Conservation (phyloP, 2,329 filamentous ascomycete species). For the Alternaria longipes region DNA sequence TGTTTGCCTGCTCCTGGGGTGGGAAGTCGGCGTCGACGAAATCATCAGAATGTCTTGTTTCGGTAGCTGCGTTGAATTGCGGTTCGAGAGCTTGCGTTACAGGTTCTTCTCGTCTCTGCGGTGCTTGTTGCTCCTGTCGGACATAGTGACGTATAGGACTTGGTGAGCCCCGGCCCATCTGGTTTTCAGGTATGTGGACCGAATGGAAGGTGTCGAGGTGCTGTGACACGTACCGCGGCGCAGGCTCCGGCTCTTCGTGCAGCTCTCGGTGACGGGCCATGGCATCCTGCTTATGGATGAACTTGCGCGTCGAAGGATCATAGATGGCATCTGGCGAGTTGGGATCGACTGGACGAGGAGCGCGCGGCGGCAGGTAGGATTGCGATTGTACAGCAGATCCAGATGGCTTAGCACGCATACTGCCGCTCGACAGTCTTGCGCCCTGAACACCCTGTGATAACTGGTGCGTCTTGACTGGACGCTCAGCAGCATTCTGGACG, state of each 20-base stretch:
- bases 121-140: constrained; percentile 20
- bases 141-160: constrained; percentile 29
- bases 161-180: constrained; percentile 24
- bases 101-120: constrained; percentile 23
- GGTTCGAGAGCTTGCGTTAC: constrained; percentile 13
- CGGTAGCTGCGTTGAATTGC: constrained; percentile 17
- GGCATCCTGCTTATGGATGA: constrained; percentile 49
- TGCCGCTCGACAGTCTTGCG: constrained; percentile 59
- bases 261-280: constrained; percentile 46
- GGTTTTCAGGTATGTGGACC: constrained; percentile 17
- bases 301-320: constrained; percentile 49
- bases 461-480: constrained; percentile 55
- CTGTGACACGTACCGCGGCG: constrained; percentile 33
- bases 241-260: constrained; percentile 35
- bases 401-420: constrained; percentile 60
- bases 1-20: constrained; percentile 34
- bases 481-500: constrained; percentile 48
- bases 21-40: constrained; percentile 53
- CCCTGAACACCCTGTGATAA: constrained; percentile 49
- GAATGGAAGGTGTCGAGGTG: constrained; percentile 27
- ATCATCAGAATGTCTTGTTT: constrained; percentile 51
- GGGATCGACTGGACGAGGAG: constrained; percentile 43
- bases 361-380: constrained; percentile 25
- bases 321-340: constrained; percentile 50
- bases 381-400: constrained; percentile 56